Base-by-base conservation (phyloP, 768 basidiomycete species). In the Russula brevipes region DNA sequence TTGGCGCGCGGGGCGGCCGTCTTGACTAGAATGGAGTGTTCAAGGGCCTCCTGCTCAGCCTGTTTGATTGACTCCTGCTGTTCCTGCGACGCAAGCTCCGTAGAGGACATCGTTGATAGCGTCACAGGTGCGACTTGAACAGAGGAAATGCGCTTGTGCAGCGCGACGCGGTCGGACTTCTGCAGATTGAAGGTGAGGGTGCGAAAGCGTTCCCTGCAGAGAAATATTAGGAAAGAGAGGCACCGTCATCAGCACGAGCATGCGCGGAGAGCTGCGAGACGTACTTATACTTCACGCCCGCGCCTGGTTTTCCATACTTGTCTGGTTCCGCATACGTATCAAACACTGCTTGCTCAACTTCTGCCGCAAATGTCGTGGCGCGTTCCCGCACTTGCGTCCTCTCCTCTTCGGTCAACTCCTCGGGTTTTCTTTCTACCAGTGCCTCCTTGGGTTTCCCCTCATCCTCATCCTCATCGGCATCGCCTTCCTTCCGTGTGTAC, bases 181-280 rank as follows among this genome's bases (percentile, higher is more conserved):
- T 81, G 88, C 70, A 96, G 76, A 76, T 96, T 96, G 77, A 92
- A 96, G 62, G 84, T 85, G 55, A 94, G 80, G 81, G 87, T 94
- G 63, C 93, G 85, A 77, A 94, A 95, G 70, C 91, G 91, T 75
- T 92, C 89, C 79, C 91, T 94, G 64, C 24, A 50, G 9, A n/a
- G 30, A n/a, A 17, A 17, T 17, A 38, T 19, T 53, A 2, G 24
- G 17, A 45, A 35, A 16, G 24, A 8, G 4, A 39, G 11, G 63
- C 44, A n/a, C 35, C 61, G 39, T 59, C 33, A 31, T 46, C 45
- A 49, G 24, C 5, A 31, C n/a, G 11, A 47, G 38, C 2, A 17
- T 44, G 33, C 24, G 19, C 3, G 3, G 2, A 6, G 44, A 58
- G 54, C 30, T 7, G 9, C 36, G 76, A 44, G 38, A 73, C 83